Evolutionary conservation across 768 basidiomycete genomes (phyloP).

Genomic region (Trametes villosa): DNA sequence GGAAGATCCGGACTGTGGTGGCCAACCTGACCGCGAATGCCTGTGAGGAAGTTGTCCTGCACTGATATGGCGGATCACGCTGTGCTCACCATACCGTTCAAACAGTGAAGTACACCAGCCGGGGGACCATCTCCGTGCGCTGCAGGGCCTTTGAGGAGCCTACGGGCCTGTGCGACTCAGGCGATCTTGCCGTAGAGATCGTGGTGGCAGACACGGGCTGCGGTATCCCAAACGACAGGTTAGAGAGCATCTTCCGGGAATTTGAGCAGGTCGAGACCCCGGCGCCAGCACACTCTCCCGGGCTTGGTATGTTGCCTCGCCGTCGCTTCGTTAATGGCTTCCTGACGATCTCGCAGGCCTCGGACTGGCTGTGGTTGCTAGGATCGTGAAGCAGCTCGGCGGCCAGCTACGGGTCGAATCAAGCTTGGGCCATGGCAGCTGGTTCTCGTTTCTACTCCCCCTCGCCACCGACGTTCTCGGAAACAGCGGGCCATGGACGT

Average conservation of each 20-base stretch:
- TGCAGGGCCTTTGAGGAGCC: conserved; percentile 58
- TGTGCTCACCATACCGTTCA: not conserved
- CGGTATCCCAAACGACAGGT: conserved; percentile 66
- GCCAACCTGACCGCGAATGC: conserved; percentile 81
- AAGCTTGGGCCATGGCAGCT: conserved; percentile 63
- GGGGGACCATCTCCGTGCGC: conserved; percentile 63
- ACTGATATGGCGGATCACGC: no score
- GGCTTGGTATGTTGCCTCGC: conserved; percentile 47
- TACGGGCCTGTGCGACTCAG: conserved; percentile 48
- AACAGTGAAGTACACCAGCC: conserved; percentile 74
- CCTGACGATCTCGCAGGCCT: conserved; percentile 47
- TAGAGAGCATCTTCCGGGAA: conserved; percentile 79
- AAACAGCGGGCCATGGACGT: conserved; percentile 23
- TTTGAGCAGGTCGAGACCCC: conserved; percentile 76
- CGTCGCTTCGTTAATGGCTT: no score
- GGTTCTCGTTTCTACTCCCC: conserved; percentile 74
- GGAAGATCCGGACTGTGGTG: conserved; percentile 76
- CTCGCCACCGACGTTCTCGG: conserved; percentile 48
- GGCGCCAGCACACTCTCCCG: conserved; percentile 42
- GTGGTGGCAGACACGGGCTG: conserved; percentile 73
- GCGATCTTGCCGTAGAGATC: conserved; percentile 66
- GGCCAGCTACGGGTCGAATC: conserved; percentile 83
- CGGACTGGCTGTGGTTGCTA: conserved; percentile 79
- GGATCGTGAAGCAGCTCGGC: conserved; percentile 78
- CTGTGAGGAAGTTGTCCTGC: conserved; percentile 46